phyloP scores from a whole-genome alignment of 768 basidiomycete genomes.

The Auriculariales sp. region DNA sequence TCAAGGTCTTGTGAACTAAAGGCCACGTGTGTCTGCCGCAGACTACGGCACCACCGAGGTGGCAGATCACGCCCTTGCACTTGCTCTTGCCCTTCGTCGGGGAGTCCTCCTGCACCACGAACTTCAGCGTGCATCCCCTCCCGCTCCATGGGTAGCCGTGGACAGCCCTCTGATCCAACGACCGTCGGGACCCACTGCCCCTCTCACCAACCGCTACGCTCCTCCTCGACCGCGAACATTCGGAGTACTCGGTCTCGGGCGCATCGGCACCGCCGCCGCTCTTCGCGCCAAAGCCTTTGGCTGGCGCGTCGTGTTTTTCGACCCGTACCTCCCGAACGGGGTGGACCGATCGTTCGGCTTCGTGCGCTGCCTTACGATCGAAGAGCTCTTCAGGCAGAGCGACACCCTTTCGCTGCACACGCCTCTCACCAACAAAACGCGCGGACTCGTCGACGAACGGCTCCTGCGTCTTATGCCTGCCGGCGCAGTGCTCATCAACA shows the following conservation, averaged over 20 bases:
- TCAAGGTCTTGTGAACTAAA: not conserved
- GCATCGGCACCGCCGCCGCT: slow-evolving; percentile 12
- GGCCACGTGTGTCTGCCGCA: not conserved
- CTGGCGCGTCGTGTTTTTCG: slow-evolving; percentile 12
- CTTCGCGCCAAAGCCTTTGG: slow-evolving; percentile 13
- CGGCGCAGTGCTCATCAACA: slow-evolving; percentile 9
- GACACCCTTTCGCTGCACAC: slow-evolving; percentile 8
- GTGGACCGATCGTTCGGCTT: slow-evolving; percentile 8
- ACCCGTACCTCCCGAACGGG: slow-evolving; percentile 10
- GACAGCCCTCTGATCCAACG: slow-evolving; percentile 7
- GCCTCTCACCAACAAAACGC: slow-evolving; percentile 8
- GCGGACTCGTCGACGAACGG: slow-evolving; percentile 5
- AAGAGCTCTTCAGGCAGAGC: slow-evolving; percentile 8
- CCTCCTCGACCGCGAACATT: slow-evolving; percentile 7
- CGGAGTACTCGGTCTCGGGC: slow-evolving; percentile 11
- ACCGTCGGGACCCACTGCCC: not conserved
- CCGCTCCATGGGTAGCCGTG: slow-evolving; percentile 7
- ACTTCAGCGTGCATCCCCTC: slow-evolving; percentile 5
- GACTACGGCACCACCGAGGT: slow-evolving; percentile 12
- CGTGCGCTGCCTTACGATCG: slow-evolving; percentile 4
- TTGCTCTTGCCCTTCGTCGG: slow-evolving; percentile 9
- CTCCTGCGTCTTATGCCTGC: slow-evolving; percentile 7
- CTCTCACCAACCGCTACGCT: not conserved
- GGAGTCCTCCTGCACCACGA: slow-evolving; percentile 12
- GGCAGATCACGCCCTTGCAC: slow-evolving; percentile 11